A percentile compares a stretch with the other conserved stretches of the same genome.
These are phyloP conservation scores for Quercus lobata DNA, from an alignment of 331 rosid genomes.

Conservation along the genomic window DNA sequence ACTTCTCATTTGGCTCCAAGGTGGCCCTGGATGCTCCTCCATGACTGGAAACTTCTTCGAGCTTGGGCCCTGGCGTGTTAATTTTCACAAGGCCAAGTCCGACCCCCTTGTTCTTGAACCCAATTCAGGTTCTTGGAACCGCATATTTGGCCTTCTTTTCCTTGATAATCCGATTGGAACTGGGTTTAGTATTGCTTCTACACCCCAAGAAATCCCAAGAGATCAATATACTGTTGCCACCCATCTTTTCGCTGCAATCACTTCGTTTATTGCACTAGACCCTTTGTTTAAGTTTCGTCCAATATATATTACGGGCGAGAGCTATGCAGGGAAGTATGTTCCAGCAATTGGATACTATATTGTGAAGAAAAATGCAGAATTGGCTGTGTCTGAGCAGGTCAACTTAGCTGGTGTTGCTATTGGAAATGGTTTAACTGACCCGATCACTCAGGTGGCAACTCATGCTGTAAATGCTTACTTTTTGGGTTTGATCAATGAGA, in stretches of 20 bases:
- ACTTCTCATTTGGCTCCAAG: conserved; percentile 55
- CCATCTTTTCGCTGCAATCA: conserved; percentile 50
- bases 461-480: conserved; percentile 53
- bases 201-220: conserved; percentile 41
- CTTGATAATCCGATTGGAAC: conserved; percentile 69
- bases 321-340: conserved; percentile 67
- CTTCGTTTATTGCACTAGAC: conserved; percentile 38
- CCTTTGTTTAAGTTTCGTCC: conserved; percentile 37
- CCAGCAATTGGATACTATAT: conserved; percentile 59
- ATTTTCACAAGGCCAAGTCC: conserved; percentile 14
- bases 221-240: conserved; percentile 42
- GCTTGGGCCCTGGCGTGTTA: conserved; percentile 57
- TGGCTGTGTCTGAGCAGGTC: conserved; percentile 27
- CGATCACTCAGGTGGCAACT: conserved; percentile 42
- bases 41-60: conserved; percentile 48
- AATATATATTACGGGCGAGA: conserved; percentile 57
- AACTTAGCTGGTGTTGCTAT: conserved; percentile 61
- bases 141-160: conserved; percentile 54
- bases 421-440: conserved; percentile 69
- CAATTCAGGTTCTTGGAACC: conserved; percentile 60
- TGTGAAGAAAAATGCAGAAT: conserved; percentile 31
- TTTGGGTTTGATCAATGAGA: conserved; percentile 57
- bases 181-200: conserved; percentile 59
- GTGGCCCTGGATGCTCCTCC: conserved; percentile 63
- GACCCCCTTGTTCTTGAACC: conserved; percentile 39